These are phyloP conservation scores for Macroventuria anomochaeta DNA, from an alignment of 2,329 filamentous ascomycete species.

Conservation along the genomic window DNA sequence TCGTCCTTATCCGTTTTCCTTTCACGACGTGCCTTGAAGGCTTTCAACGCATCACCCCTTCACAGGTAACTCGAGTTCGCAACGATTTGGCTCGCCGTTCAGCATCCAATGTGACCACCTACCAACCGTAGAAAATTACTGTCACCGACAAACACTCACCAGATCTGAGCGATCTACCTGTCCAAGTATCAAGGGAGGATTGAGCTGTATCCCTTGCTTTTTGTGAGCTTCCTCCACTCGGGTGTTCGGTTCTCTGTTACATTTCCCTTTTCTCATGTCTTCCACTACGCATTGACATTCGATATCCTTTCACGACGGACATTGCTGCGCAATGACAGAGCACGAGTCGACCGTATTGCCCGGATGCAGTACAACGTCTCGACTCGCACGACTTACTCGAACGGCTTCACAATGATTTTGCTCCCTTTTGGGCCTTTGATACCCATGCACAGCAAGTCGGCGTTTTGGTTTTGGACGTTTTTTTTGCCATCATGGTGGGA, in stretches of 20 bases:
- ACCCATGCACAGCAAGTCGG: background rate
- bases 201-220: constrained; percentile 1
- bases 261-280: background rate
- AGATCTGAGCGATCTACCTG: background rate
- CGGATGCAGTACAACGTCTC: background rate
- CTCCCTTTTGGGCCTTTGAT: background rate
- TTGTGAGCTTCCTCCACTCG: background rate
- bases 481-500: background rate
- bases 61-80: constrained; percentile 11
- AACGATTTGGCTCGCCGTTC: constrained; percentile 21
- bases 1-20: background rate
- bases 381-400: background rate
- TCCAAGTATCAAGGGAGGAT: constrained; percentile 3
- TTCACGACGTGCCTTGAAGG: background rate
- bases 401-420: background rate
- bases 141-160: constrained; percentile 8
- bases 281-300: background rate
- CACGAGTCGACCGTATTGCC: background rate
- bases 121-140: background rate
- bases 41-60: background rate
- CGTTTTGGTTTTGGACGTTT: background rate
- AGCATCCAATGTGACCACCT: constrained; percentile 17
- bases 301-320: background rate
- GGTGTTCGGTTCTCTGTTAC: background rate
- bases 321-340: background rate